phyloP scores from a whole-genome alignment of 495 filamentous ascomycete species.

The Aspergillus hancockii region DNA sequence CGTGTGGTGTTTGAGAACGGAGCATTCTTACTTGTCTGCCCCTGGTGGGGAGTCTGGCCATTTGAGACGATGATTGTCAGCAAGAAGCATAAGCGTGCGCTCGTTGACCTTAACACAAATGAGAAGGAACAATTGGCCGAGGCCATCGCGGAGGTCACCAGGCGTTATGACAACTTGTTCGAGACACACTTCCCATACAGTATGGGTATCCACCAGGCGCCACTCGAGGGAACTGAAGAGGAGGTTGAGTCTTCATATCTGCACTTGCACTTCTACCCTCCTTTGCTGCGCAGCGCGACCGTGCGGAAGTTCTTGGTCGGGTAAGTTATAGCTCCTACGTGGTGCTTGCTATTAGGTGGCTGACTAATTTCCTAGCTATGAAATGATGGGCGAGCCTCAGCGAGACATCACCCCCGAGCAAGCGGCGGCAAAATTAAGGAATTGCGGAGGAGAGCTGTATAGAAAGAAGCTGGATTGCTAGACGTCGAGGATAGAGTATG shows the following conservation, averaged over 20 bases:
- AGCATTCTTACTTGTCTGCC: constrained; percentile 80
- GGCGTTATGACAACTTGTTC: constrained; percentile 94
- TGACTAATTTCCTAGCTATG: constrained; percentile 56
- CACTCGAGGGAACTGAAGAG: constrained; percentile 78
- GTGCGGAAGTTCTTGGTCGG: constrained; percentile 96
- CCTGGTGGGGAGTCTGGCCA: constrained; percentile 98
- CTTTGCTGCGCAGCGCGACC: constrained; percentile 85
- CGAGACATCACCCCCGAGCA: constrained; percentile 98
- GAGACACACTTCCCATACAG: constrained; percentile 97
- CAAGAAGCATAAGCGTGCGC: constrained; percentile 73
- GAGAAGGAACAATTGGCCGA: constrained; percentile 77
- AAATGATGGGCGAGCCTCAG: constrained; percentile 95
- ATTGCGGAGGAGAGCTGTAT: constrained; percentile 79
- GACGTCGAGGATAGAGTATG: background rate
- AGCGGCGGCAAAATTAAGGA: constrained; percentile 75
- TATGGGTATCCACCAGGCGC: constrained; percentile 91
- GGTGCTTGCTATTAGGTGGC: constrained; percentile 3
- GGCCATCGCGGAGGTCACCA: constrained; percentile 79
- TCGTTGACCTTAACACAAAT: constrained; percentile 73
- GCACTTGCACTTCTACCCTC: constrained; percentile 97
- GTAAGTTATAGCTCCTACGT: constrained; percentile 32
- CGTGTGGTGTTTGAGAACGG: constrained; percentile 85
- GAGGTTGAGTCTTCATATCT: constrained; percentile 86
- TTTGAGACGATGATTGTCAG: constrained; percentile 93
- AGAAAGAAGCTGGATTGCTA: constrained; percentile 59